phyloP scores from a whole-genome alignment of 2,329 filamentous ascomycete species.

The Botrytis fabae region DNA sequence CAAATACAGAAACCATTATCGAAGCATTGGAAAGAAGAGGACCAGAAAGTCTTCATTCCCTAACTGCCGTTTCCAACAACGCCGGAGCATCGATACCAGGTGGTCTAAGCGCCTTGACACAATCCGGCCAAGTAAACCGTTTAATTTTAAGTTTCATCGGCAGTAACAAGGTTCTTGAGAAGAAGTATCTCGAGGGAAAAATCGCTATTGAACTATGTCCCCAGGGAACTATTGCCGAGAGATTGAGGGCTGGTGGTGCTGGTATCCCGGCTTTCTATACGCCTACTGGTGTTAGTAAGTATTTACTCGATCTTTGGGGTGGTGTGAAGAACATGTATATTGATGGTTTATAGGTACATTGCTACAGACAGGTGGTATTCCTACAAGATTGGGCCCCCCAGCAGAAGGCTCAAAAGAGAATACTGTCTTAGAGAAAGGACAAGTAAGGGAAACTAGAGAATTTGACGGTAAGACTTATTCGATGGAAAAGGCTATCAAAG shows the following conservation, averaged over 20 bases:
- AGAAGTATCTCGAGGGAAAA: slow-evolving; percentile 70
- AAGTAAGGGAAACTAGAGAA: slow-evolving; percentile 66
- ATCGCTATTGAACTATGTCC: slow-evolving; percentile 74
- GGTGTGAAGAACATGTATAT: background rate
- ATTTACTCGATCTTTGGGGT: background rate
- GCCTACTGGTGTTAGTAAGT: slow-evolving; percentile 65
- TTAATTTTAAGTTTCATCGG: slow-evolving; percentile 75
- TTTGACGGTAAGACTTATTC: slow-evolving; percentile 73
- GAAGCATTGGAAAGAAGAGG: slow-evolving; percentile 62
- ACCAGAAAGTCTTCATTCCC: slow-evolving; percentile 52
- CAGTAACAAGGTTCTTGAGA: slow-evolving; percentile 72
- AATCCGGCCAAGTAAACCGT: slow-evolving; percentile 67
- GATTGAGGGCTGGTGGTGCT: slow-evolving; percentile 68
- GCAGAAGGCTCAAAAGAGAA: slow-evolving; percentile 41
- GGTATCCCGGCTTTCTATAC: slow-evolving; percentile 81
- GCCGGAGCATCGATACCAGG: slow-evolving; percentile 68
- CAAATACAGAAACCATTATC: slow-evolving; percentile 63
- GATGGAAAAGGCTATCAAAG: slow-evolving; percentile 74
- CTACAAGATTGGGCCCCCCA: slow-evolving; percentile 58
- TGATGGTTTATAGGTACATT: slow-evolving; percentile 51
- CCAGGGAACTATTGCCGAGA: slow-evolving; percentile 71
- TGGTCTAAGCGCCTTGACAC: slow-evolving; percentile 66
- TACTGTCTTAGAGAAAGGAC: slow-evolving; percentile 60
- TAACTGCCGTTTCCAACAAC: slow-evolving; percentile 80
- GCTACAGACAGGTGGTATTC: slow-evolving; percentile 68